Percentiles rank a stretch among this genome's conserved stretches.
Conservation (phyloP, 148 eudicot genomes). For the Cornus suecica region DNA sequence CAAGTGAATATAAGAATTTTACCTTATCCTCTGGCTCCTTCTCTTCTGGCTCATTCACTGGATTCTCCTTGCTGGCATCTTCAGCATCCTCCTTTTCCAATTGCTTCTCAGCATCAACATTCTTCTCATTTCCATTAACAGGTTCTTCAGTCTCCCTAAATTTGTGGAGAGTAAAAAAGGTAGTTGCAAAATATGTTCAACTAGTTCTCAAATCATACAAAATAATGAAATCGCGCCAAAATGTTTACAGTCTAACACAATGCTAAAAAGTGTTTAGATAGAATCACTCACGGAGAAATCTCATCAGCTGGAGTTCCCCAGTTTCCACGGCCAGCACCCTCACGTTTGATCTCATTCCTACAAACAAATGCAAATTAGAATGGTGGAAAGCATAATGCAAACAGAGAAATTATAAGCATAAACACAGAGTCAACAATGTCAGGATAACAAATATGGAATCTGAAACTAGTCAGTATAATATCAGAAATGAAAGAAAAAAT, state of each 20-base stretch:
- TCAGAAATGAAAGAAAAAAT: no score
- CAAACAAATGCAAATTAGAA: neutral
- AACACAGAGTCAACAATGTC: neutral
- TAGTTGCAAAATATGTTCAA: neutral
- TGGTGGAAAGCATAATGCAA: neutral
- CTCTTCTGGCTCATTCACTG: slow-evolving; percentile 59
- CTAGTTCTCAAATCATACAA: neutral
- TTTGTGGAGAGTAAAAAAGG: neutral
- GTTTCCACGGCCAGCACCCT: slow-evolving; percentile 85
- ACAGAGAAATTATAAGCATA: neutral
- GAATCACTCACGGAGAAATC: slow-evolving; percentile 50
- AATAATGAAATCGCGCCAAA: neutral
- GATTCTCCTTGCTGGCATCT: slow-evolving; percentile 58
- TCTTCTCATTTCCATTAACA: slow-evolving; percentile 52
- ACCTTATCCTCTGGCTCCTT: slow-evolving; percentile 86
- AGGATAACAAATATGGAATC: no score
- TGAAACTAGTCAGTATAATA: no score
- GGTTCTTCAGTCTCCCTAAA: slow-evolving; percentile 56
- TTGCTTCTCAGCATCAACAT: slow-evolving; percentile 45
- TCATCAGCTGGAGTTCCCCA: slow-evolving; percentile 86
- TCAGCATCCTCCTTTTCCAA: slow-evolving; percentile 48
- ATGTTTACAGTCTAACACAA: neutral
- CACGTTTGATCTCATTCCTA: slow-evolving; percentile 70
- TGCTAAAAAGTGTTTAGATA: neutral
- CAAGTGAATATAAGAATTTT: neutral